Evolutionary conservation across 352 stramenopile species (phyloP).

Genomic region (Phytophthora aleatoria): DNA sequence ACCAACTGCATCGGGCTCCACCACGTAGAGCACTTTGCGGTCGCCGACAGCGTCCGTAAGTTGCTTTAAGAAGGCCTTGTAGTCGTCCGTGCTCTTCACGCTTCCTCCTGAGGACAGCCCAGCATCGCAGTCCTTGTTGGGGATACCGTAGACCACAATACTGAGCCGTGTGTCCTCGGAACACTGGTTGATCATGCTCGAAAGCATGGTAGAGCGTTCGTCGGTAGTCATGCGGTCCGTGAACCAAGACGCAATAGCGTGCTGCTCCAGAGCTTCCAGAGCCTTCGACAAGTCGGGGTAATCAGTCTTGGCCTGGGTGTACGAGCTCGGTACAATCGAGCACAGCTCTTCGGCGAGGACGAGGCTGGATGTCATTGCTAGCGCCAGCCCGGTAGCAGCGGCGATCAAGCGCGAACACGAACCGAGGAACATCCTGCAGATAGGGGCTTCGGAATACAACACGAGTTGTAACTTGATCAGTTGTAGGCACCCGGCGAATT

Average conservation of each 20-base stretch:
- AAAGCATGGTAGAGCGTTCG: constrained; percentile 28
- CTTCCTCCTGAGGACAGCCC: constrained; percentile 46
- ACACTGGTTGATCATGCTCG: constrained; percentile 41
- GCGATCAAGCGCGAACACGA: constrained; percentile 3
- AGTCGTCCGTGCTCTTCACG: constrained; percentile 47
- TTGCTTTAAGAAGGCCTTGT: constrained; percentile 50
- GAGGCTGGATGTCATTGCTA: constrained; percentile 4
- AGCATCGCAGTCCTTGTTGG: constrained; percentile 76
- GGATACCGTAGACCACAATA: constrained; percentile 74
- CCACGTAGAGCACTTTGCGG: constrained; percentile 70
- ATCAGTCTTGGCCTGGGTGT: constrained; percentile 34
- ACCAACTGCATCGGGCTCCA: constrained; percentile 68
- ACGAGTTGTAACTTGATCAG: constrained; percentile 5
- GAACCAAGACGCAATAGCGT: constrained; percentile 58
- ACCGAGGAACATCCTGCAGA: constrained; percentile 21
- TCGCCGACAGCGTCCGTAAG: constrained; percentile 46
- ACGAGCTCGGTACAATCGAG: constrained; percentile 34
- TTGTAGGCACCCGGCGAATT: constrained; percentile 22
- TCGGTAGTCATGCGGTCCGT: constrained; percentile 42
- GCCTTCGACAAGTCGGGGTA: constrained; percentile 41
- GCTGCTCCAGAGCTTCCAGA: constrained; percentile 38
- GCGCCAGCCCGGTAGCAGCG: constrained; percentile 9
- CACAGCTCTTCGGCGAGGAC: constrained; percentile 33
- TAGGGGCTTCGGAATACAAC: neutral
- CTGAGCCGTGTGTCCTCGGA: constrained; percentile 39